Evolutionary conservation across 129 eudicot species (phyloP), one percentile per base, ranked within the genome.

Genomic region (Helichrysum umbraculigerum): DNA sequence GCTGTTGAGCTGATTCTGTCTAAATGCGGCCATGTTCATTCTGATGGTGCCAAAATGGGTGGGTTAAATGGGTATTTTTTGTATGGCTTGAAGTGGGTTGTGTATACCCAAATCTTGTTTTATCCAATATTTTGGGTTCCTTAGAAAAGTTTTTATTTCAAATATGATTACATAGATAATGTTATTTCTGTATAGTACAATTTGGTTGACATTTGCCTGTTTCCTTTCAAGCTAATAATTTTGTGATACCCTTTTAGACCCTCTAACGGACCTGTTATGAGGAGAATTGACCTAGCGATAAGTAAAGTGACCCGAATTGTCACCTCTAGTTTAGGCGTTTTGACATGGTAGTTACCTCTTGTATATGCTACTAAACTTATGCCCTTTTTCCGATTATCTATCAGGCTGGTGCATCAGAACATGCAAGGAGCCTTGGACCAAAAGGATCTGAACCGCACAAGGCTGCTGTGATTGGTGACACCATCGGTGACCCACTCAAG

Each of bases 401-500:
- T 62, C 62, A 92, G 97, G 97, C 97, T 76, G 97, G 97, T 41
- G 96, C 92, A 33, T 92, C 97, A 1, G 97, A 89, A 71, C 97
- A 92, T 39, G 97, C 97, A 1, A 81, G 88, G 61, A 67, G 84
- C 72, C 97, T 92, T 6, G 97, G 97, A 16, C 97, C 97, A 0
- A 92, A 92, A 82, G 97, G 96, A 42, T 92, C 97, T 3, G 96
- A 92, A 2, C 90, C 97, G 68, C 97, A 92, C 88, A 92, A 87
- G 81, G 97, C 97, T 25, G 97, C 97, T 59, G 96, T 92, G 51
- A 92, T 92, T 9, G 96, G 97, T 19, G 97, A 92, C 85, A 92
- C 97, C 58, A 87, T 92, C 20, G 97, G 97, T 2, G 97, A 92
- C 78, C 97, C 97, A 2, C 80, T 92, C 2, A 92, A 92, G 82